Base-by-base conservation (phyloP, 2,329 filamentous ascomycete genomes). In the Botrytis paeoniae region DNA sequence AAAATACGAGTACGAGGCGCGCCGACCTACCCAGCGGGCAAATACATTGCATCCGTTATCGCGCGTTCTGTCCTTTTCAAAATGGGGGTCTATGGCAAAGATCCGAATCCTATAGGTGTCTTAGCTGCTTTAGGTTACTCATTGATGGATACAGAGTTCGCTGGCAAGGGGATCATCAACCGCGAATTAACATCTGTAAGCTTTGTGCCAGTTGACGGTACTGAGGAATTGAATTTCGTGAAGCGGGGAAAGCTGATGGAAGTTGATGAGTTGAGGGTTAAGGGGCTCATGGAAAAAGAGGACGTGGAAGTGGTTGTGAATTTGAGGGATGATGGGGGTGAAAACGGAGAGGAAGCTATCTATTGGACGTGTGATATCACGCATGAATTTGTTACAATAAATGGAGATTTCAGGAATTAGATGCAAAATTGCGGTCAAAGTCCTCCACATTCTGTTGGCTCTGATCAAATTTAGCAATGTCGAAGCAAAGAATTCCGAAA, bases 341-440 rank as follows among this genome's bases (percentile, higher is more conserved):
- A 9, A 5, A 22, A 18, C 5, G 32, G 22, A 39, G 32, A 66
- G 32, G 87, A 91, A 81, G 89, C 91, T 1, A 88, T 89, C 8
- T 92, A 93, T 81, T 95, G 91, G 89, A 95, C 92, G n/a, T 95
- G 92, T 79, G 92, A 95, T 81, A 92, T 94, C 77, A 93, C 90
- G 80, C 92, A 95, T 80, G 92, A 95, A 84, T 95, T 90, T 79
- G 89, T 90, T 63, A 63, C 41, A 81, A 90, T 90, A 77, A 90
- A 90, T 76, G 88, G 88, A 29, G 88, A 90, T 79, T 90, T 90
- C 80, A 84, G 88, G 73, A 90, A 88, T 54, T 89, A 73, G 29
- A 65, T 10, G 6, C 22, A 51, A 51, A 37, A 51, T 20, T 45
- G 32, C 43, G 22, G 25, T 18, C 22, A 32, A 32, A 51, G 35